Evolutionary conservation across 2,329 filamentous ascomycete genomes (phyloP), one percentile per base, ranked within the genome.

Genomic region (Hypoxylon sp.): DNA sequence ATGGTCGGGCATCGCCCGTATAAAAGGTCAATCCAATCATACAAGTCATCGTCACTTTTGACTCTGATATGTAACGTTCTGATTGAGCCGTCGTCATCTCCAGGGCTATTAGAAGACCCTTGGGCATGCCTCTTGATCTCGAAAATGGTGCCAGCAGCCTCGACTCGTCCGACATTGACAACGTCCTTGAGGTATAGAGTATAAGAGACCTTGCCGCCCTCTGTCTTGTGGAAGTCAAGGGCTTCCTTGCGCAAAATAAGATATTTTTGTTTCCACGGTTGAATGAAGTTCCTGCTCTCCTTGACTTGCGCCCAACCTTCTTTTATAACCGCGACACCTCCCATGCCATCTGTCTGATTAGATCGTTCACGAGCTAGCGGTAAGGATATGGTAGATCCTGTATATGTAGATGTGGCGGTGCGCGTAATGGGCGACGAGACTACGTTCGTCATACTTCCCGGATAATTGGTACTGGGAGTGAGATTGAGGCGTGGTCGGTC

Each of bases 11-110:
- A 98, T 70, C 95, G 91, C 73, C 95, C 94, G 78, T 98, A 98
- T 71, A 99, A 96, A 78, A 94, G 93, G 79, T 99, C 96, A 75
- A 98, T 97, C 96, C 96, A 99, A 74, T 97, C 94, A 79, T 99
- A 99, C 57, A 99, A 89, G 73, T 99, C 96, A 76, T 97, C 95
- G 75, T 99, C 96, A 61, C 90, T 91, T 81, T 97, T 97, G 74
- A 98, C 94, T 77, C 92, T 93, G 78, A 97, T 96, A 69, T 96
- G 94, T 55, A 97, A 88, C 2, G 93, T 92, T 78, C 92, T 93
- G 63, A 90, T 91, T 7, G 90, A 87, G 32, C 92, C 90, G 70
- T 97, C 95, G 70, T 93, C 90, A 47, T 92, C 91, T 54, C 90
- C 88, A 9, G 93, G 87, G 65, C 91, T 92, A 53, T 86, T 88